A percentile compares a stretch with the other conserved stretches of the same genome.
phyloP scores from a whole-genome alignment of 305 asterid genomes.

The Fraxinus nigra region DNA sequence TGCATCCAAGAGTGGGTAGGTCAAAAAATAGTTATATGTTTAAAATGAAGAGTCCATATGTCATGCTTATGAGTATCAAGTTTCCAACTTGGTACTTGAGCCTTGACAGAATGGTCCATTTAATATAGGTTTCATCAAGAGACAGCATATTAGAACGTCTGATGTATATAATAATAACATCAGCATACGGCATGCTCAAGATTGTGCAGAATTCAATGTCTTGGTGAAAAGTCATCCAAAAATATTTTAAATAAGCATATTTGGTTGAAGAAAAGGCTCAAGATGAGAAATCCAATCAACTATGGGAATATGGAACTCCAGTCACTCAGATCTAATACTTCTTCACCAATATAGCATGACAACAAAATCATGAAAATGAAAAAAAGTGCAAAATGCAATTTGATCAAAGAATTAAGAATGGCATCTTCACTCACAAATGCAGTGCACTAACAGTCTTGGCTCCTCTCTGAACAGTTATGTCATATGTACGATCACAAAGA shows the following conservation, averaged over 20 bases:
- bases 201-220: neutral
- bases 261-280: neutral
- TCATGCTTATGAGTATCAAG: neutral
- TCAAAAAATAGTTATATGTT: neutral
- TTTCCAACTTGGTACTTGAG: conserved; percentile 1
- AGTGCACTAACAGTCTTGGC: conserved; percentile 90
- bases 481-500: conserved; percentile 96
- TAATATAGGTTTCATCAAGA: neutral
- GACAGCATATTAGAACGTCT: neutral
- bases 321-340: neutral
- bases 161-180: neutral
- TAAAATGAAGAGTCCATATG: neutral
- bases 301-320: neutral
- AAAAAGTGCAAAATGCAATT: neutral
- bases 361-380: neutral
- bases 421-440: conserved; percentile 69
- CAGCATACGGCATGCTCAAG: neutral
- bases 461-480: conserved; percentile 88
- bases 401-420: conserved; percentile 5
- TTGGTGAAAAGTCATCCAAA: neutral
- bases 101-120: neutral
- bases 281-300: neutral
- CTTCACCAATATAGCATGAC: neutral
- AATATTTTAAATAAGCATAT: neutral
- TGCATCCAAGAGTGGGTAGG: neutral